Percentiles rank a stretch among this genome's conserved stretches.
These are phyloP conservation scores for Apium graveolens DNA, from an alignment of 129 eudicot genomes.

Conservation along the genomic window DNA sequence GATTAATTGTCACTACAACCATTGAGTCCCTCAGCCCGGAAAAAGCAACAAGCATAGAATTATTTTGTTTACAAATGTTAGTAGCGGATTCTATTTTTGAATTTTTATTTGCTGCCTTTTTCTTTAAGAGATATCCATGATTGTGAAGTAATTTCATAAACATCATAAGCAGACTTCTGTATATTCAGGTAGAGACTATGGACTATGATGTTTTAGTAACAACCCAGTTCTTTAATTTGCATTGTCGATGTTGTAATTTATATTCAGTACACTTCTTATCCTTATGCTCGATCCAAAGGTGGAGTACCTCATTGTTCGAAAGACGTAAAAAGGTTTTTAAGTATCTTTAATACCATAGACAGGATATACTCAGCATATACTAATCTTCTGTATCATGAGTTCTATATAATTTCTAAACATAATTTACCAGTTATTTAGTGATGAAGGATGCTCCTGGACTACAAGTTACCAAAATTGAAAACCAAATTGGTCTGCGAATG, in stretches of 20 bases:
- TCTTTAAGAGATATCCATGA: not conserved
- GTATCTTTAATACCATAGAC: not conserved
- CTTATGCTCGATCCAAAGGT: not conserved
- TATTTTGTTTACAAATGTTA: not conserved
- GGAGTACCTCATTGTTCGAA: not conserved
- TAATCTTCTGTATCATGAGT: not conserved
- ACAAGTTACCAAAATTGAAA: slow-evolving; percentile 80
- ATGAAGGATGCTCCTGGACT: slow-evolving; percentile 80
- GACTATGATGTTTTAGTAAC: not conserved
- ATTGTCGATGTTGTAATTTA: not conserved
- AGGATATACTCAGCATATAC: not conserved
- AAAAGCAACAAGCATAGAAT: not conserved
- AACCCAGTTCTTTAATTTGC: not conserved
- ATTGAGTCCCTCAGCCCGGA: not conserved
- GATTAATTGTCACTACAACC: not conserved
- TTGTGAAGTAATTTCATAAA: not conserved
- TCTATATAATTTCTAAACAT: slow-evolving; percentile 6
- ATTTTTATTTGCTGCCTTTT: not conserved
- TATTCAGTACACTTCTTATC: not conserved
- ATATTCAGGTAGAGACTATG: not conserved
- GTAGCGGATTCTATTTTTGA: not conserved
- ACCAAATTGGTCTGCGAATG: slow-evolving; percentile 80
- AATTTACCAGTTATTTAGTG: slow-evolving; percentile 49
- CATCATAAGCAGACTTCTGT: not conserved
- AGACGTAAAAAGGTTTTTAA: not conserved